Base-by-base conservation (phyloP, 352 stramenopile species). In the Phytopythium kandeliae region DNA sequence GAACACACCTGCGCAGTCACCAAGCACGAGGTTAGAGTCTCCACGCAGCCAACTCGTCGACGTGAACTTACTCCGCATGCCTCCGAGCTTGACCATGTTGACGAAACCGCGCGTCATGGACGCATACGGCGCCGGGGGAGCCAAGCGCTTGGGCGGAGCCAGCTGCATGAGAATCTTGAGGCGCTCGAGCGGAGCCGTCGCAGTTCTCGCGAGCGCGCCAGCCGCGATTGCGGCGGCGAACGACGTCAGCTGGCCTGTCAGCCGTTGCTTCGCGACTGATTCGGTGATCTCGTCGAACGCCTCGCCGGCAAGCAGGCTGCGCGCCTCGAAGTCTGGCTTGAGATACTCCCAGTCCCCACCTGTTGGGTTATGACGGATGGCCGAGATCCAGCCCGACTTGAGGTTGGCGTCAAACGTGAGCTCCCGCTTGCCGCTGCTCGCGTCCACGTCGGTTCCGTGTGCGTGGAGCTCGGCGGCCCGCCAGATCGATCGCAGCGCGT, bases 91-190 rank as follows among this genome's bases (percentile, higher is more conserved):
- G n/a, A 78, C 64, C 79, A 93, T 90, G 56, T 86, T 88, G 25
- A 71, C 17, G 33, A 89, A 65, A 12, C 82, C 82, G 33, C 69
- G 64, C 0, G 57, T 57, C 13, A 83, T 36, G 0, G 73, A 86
- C 3, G 55, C 55, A 51, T 91, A 91, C 22, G 73, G 77, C 26
- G 49, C 16, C 13, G 19, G 11, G 19, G 24, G 24, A 25, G n/a
- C 47, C 3, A 19, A 6, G 5, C 34, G 26, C 9, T 62, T 71
- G 4, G 59, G 62, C 1, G 60, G 56, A 17, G 67, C 45, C 8
- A 86, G 54, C 52, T 95, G 84, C 66, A 88, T 89, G 11, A 92
- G 54, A 26, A 95, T 90, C 48, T 95, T 95, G 11, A 95, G 49
- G 0, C 84, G 72, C 53, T 95, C 84, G 3, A 95, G 57, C 12